Percentiles rank a stretch among this genome's conserved stretches.
These are phyloP conservation scores for Dovyalis caffra DNA, from an alignment of 345 rosid species.

Conservation along the genomic window DNA sequence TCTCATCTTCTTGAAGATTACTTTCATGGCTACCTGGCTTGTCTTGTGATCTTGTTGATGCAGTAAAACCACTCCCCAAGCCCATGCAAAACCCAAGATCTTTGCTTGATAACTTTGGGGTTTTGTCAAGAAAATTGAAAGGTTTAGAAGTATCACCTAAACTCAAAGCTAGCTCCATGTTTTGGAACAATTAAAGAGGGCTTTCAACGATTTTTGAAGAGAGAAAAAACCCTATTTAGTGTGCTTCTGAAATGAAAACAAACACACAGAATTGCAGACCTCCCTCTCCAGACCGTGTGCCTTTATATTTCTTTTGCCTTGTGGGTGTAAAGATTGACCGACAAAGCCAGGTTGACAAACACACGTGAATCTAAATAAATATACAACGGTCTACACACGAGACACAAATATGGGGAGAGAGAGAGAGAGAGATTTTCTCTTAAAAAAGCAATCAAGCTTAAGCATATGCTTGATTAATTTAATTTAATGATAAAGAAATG, in stretches of 20 bases:
- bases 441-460: neutral
- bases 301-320: slow-evolving; percentile 3
- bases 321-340: slow-evolving; percentile 57
- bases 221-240: neutral
- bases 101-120: slow-evolving; percentile 35
- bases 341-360: slow-evolving; percentile 54
- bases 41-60: slow-evolving; percentile 23
- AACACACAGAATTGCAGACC: neutral
- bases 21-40: slow-evolving; percentile 10
- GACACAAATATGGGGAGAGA: slow-evolving; percentile 9
- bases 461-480: neutral
- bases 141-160: slow-evolving; percentile 71
- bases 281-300: neutral
- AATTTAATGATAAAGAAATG: neutral
- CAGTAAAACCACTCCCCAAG: slow-evolving; percentile 34
- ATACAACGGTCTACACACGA: slow-evolving; percentile 41
- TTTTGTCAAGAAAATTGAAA: slow-evolving; percentile 57
- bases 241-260: neutral
- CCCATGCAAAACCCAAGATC: slow-evolving; percentile 74
- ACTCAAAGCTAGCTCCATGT: slow-evolving; percentile 88
- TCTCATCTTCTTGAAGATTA: slow-evolving; percentile 9
- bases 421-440: slow-evolving; percentile 2
- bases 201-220: neutral
- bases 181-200: neutral
- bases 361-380: slow-evolving; percentile 78